Base-by-base conservation (phyloP, 148 eudicot species). In the Limonium bicolor region DNA sequence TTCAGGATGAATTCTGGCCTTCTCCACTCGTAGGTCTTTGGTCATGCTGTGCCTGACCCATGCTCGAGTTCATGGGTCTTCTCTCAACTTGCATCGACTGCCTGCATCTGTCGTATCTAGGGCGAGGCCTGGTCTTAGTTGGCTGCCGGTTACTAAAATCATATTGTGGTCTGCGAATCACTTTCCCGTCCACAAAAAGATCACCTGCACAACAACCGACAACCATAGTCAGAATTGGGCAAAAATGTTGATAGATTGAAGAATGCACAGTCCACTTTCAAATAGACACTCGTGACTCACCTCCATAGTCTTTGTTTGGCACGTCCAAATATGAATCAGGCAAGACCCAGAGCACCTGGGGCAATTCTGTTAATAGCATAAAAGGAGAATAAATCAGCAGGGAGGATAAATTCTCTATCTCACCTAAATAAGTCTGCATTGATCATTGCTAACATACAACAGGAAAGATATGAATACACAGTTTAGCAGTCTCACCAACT, bases 251-350 rank as follows among this genome's bases (percentile, higher is more conserved):
- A n/a, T n/a, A n/a, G n/a, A n/a, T n/a, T n/a, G n/a, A n/a, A n/a
- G n/a, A n/a, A n/a, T n/a, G n/a, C n/a, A n/a, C n/a, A n/a, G n/a
- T n/a, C n/a, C n/a, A n/a, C n/a, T n/a, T n/a, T n/a, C n/a, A n/a
- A n/a, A n/a, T n/a, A n/a, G n/a, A n/a, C n/a, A n/a, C n/a, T n/a
- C n/a, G n/a, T n/a, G n/a, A 69, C 80, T 27, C 39, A 82, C 96
- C 96, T 78, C 96, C 96, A 63, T 87, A 87, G 53, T 87, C 96
- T 69, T 87, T 82, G 66, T 79, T 82, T 40, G 94, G 94, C 35
- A 82, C 96, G 44, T 87, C 96, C 27, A 82, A 85, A 64, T 87
- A 87, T 44, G 96, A 87, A 65, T 87, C 96, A 29, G 96, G 96
- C 58, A 87, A 65, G 37, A 87, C 96, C 94, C 96, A 87, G 20